Base-by-base conservation (phyloP, 805 yeast genomes). In the Wickerhamiella lipophila region DNA sequence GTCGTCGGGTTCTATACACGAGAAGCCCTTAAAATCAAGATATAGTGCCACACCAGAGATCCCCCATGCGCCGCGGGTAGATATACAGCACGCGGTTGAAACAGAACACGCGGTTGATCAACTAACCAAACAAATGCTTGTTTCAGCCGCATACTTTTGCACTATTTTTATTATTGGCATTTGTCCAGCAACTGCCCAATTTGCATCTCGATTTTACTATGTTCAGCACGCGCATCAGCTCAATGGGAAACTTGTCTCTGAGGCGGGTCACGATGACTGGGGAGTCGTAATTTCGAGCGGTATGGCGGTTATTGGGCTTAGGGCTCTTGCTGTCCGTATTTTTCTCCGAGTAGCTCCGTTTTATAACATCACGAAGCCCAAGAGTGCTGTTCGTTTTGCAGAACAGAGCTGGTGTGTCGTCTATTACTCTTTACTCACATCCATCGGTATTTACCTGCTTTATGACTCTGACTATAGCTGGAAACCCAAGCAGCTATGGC, bases 351-450 rank as follows among this genome's bases (percentile, higher is more conserved):
- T 50, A 4, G 52, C 52, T 12, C 49, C 50, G 6, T 5, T 21
- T 13, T 26, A 50, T 25, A 67, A 74, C 21, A 76, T 83, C 44
- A 63, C 63, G 35, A 64, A 71, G 2, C 62, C 61, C 13, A 79
- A 77, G 56, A 74, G 81, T 0, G 67, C 70, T 19, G 75, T 75
- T 49, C 73, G 95, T 50, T 86, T 83, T 60, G 82, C 85, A 50
- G 96, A 86, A 64, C 96, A 86, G 68, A 79, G 85, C 46, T 87
- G 95, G 95, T 69, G 76, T 29, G 61, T 76, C 15, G 57, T 75
- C 6, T 83, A 82, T 61, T 83, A 77, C 66, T 55, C 73, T 6
- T 55, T 65, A 9, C 73, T 83, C 8, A 78, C 79, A 60, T 42
- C 61, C 1, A 66, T 67, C 50, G 95, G 94, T 0, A 64, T 74